Evolutionary conservation across 2,329 filamentous ascomycete genomes (phyloP), one percentile per base, ranked within the genome.

Genomic region (Lachnellula willkommii): DNA sequence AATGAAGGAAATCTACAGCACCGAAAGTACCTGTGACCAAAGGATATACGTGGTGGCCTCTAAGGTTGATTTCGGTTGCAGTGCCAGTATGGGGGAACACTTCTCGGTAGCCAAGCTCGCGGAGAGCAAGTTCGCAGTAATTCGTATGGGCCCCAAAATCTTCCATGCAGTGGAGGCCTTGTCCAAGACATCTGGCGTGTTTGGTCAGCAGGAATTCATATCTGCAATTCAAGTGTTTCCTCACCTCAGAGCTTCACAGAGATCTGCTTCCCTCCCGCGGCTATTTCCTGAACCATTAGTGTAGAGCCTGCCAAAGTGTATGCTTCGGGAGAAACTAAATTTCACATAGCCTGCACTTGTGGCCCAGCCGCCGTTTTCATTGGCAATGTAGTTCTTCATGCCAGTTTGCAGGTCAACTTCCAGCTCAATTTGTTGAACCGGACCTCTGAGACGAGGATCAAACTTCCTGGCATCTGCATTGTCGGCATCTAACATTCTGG

Each of bases 381-480:
- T 97, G 58, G 93, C 85, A 63, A 99, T 97, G 72, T 99, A 99
- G 71, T 97, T 97, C 74, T 97, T 99, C 93, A 99, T 96, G n/a
- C 92, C 92, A 1, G 89, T 94, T 5, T 80, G 75, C 36, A 75
- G 74, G 66, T 94, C 89, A 55, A 94, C 81, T 57, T 89, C 84
- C 20, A 89, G 82, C 68, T 94, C 89, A 42, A 81, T 72, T 4
- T 81, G 79, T 57, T 83, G 76, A 8, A 97, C 84, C 0, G 92
- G 92, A 1, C 85, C 88, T 50, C 94, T 87, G 7, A 97, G 82
- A 26, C 94, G 86, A 39, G 79, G 74, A 69, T 97, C 94, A 67
- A 83, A 91, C 65, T 88, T 82, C 58, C 90, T 83, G 5, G 94
- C 94, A 74, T 99, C 94, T 61, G 82, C 67, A 63, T 90, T 89